Conservation (phyloP, 495 filamentous ascomycete genomes). For the Trichoderma virens region DNA sequence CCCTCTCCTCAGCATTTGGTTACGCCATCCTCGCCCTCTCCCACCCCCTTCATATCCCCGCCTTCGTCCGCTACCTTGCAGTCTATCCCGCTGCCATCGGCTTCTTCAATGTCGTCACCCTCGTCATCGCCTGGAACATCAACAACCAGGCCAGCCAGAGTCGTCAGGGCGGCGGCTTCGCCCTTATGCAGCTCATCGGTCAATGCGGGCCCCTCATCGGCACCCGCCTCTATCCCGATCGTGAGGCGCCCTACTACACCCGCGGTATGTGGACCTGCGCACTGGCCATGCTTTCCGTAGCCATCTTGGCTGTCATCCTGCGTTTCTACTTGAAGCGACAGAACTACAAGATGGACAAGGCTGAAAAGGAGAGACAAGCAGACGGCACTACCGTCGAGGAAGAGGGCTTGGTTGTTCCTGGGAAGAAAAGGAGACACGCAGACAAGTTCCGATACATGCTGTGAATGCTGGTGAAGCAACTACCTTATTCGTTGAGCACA, state of each 20-base stretch:
- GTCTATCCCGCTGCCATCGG: constrained; percentile 65
- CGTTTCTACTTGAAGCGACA: constrained; percentile 47
- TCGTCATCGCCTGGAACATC: constrained; percentile 67
- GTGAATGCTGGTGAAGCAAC: not conserved
- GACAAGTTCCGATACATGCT: constrained; percentile 12
- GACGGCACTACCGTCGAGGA: constrained; percentile 18
- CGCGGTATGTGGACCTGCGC: constrained; percentile 61
- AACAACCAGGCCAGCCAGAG: constrained; percentile 63
- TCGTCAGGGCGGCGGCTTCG: constrained; percentile 61
- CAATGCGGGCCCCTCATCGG: constrained; percentile 68
- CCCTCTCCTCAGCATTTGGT: constrained; percentile 49
- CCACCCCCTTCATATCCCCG: constrained; percentile 10
- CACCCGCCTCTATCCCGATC: constrained; percentile 60
- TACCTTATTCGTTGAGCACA: not conserved
- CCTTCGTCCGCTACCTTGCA: constrained; percentile 51
- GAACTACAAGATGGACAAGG: constrained; percentile 48
- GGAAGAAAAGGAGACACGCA: not conserved
- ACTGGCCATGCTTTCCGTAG: constrained; percentile 57
- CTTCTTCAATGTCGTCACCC: constrained; percentile 61
- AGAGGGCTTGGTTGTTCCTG: constrained; percentile 14
- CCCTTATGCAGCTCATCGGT: constrained; percentile 62
- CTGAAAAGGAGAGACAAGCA: constrained; percentile 17
- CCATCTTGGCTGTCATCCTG: constrained; percentile 45
- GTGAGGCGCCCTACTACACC: constrained; percentile 53
- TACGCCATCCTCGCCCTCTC: constrained; percentile 53